Evolutionary conservation across 208 protist species (phyloP).

Genomic region (Crithidia sp.): DNA sequence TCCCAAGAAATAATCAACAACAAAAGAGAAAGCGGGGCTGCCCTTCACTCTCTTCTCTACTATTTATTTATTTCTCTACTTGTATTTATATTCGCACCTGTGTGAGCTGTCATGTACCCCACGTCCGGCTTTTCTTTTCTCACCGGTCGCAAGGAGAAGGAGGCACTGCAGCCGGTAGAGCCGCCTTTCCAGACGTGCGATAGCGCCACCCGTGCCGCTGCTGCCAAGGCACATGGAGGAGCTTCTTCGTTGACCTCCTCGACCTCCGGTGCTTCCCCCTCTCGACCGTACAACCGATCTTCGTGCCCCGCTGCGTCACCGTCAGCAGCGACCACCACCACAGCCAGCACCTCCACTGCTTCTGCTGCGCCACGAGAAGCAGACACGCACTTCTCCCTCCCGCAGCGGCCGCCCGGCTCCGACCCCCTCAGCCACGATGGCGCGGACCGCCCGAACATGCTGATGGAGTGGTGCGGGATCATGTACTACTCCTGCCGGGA

Average conservation of each 20-base stretch:
- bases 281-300: too few species aligned
- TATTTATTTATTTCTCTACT: not conserved
- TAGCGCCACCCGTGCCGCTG: not conserved
- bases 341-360: not conserved
- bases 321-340: not conserved
- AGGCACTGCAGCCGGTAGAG: not conserved
- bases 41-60: not conserved
- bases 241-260: too few species aligned
- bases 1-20: too few species aligned
- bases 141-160: not conserved
- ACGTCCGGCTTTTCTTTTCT: not conserved
- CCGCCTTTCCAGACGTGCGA: not conserved
- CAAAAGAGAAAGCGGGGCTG: not conserved
- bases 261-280: too few species aligned
- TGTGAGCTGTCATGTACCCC: too few species aligned
- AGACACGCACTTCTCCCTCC: not conserved
- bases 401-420: not conserved
- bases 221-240: not conserved
- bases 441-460: not conserved
- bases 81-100: not conserved
- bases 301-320: not conserved
- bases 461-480: conserved; percentile 15
- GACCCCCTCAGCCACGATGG: not conserved
- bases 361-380: not conserved
- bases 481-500: conserved; percentile 10